Evolutionary conservation across 441 rosid species (phyloP).

Genomic region (Croton setiger): DNA sequence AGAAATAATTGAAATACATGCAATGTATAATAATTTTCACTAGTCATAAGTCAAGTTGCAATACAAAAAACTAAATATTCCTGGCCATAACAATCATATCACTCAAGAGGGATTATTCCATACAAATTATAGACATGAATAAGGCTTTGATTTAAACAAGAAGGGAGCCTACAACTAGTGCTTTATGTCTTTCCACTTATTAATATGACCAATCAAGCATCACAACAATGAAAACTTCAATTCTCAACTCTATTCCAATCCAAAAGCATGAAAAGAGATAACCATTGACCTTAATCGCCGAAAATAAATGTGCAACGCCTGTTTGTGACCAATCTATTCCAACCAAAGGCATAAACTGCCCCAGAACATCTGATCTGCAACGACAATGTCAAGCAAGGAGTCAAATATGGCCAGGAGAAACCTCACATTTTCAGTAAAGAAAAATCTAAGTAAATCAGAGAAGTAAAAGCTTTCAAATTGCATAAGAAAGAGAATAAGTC

Average conservation of each 20-base stretch:
- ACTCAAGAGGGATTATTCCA: neutral
- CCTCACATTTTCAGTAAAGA: constrained; percentile 1
- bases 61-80: constrained; percentile 23
- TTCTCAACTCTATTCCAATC: constrained; percentile 7
- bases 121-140: constrained; percentile 10
- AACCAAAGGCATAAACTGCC: constrained; percentile 98
- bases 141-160: constrained; percentile 6
- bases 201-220: neutral
- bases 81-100: neutral
- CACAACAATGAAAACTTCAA: neutral
- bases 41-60: constrained; percentile 70
- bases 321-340: constrained; percentile 92
- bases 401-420: constrained; percentile 17
- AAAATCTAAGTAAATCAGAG: constrained; percentile 9
- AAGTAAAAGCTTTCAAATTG: neutral
- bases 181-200: constrained; percentile 1
- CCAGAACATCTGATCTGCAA: constrained; percentile 92
- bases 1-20: neutral
- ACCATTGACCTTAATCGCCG: constrained; percentile 79
- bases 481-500: too few relatives aligned
- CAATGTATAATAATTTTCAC: constrained; percentile 30
- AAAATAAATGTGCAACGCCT: constrained; percentile 91
- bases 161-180: constrained; percentile 3
- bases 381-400: constrained; percentile 18
- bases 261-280: constrained; percentile 17